phyloP scores from a whole-genome alignment of 768 basidiomycete genomes.

The Suillus subaureus region DNA sequence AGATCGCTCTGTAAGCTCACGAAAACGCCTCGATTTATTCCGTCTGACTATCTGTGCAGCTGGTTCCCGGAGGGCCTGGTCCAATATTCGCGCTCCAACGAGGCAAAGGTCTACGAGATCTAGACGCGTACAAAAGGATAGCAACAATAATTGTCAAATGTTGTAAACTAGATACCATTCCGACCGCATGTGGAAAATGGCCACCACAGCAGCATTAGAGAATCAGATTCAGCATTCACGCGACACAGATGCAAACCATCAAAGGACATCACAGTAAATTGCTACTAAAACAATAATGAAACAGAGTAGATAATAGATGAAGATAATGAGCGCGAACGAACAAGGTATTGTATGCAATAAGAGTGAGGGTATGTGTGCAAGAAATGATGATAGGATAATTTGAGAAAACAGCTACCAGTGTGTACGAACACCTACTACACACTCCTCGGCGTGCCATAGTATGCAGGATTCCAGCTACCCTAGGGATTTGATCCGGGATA shows the following conservation, averaged over 20 bases:
- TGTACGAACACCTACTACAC: conserved; percentile 11
- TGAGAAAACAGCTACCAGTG: conserved; percentile 7
- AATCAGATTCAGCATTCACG: neutral
- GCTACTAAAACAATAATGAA: conserved; percentile 4
- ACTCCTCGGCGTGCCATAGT: conserved; percentile 34
- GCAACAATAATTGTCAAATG: conserved; percentile 3
- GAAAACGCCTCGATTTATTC: neutral
- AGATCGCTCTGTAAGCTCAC: conserved; percentile 80
- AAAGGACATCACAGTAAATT: neutral
- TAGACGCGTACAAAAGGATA: conserved; percentile 4
- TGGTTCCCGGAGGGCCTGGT: conserved; percentile 91
- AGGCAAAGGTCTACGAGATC: conserved; percentile 80
- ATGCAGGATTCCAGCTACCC: conserved; percentile 13
- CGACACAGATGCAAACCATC: neutral
- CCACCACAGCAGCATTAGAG: conserved; percentile 1
- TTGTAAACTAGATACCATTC: conserved; percentile 23
- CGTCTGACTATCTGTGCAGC: conserved; percentile 37
- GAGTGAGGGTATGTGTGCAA: conserved; percentile 29
- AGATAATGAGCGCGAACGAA: conserved; percentile 1
- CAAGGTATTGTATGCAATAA: conserved; percentile 24
- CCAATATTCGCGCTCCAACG: conserved; percentile 68
- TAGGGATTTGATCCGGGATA: conserved; percentile 2
- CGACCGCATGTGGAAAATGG: conserved; percentile 1
- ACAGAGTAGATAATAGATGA: conserved; percentile 9
- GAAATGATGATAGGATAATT: conserved; percentile 10